Evolutionary conservation across 768 basidiomycete species (phyloP), one percentile per base, ranked within the genome.

Genomic region (Pleurotus tuoliensis): DNA sequence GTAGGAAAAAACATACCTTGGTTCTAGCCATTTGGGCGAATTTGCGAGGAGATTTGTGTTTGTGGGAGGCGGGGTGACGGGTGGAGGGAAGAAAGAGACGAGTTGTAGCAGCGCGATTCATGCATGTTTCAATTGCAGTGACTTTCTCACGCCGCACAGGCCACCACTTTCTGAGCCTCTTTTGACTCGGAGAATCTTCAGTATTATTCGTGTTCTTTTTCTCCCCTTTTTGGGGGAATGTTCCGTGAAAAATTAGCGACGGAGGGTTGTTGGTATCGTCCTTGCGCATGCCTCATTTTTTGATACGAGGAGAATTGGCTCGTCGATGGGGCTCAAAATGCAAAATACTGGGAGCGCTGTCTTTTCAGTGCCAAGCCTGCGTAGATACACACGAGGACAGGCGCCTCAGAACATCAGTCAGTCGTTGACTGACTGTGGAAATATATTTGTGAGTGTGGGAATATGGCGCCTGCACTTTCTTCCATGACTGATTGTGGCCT

Each of bases 21-120:
- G 92, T 94, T 68, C 92, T 91, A 65, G 92, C 92, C 92, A 94
- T 94, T 71, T 53, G 61, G 56, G 59, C 41, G 58, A 56, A 52
- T 60, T 62, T 56, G 61, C 24, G 58, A 61, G 22, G 55, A 53
- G 59, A 61, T 57, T 63, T 64, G 56, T 63, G 47, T 58, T 55
- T 58, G 62, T 64, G 59, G 60, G 66, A 64, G 58, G 59, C 57
- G 58, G 58, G 67, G 63, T 46, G 52, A 63, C 59, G 67, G 63
- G 64, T 72, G 73, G 66, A 56, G 67, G 74, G 67, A 59, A 64
- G 71, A 71, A 72, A 70, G 72, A 62, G 63, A 70, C 68, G 63
- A 64, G 61, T 58, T 59, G 68, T 67, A 69, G 65, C 67, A 63
- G 63, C 63, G 67, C 64, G 62, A 64, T 50, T 63, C 67, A 68